Conservation (phyloP, 2,329 filamentous ascomycete species). For the Colletotrichum euphorbiae region DNA sequence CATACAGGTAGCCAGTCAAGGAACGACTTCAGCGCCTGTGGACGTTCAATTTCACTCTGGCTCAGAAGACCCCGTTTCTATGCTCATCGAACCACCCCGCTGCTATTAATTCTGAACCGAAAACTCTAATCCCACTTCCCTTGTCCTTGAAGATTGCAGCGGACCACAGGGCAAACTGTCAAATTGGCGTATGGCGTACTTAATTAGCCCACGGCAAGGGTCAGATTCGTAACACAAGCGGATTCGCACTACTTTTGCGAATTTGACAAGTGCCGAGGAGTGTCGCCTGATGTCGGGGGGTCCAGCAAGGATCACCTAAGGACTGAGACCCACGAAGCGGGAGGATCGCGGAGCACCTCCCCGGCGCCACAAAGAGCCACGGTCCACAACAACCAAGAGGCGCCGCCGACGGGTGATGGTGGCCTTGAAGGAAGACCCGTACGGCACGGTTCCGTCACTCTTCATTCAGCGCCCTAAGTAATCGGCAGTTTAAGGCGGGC, state of each 20-base stretch:
- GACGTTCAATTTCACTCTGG: constrained; percentile 24
- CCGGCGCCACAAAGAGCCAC: constrained; percentile 13
- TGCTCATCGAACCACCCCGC: constrained; percentile 4
- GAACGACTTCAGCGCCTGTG: background rate
- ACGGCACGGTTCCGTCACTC: too few species aligned
- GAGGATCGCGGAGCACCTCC: constrained; percentile 28
- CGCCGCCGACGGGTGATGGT: constrained; percentile 7
- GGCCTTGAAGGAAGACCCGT: too few species aligned
- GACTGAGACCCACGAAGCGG: constrained; percentile 6
- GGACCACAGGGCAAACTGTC: too few species aligned
- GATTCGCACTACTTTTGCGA: too few species aligned
- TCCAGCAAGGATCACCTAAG: constrained; percentile 1
- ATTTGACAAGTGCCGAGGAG: too few species aligned
- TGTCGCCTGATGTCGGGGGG: constrained; percentile 22
- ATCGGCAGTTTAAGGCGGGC: too few species aligned
- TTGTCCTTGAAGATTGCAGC: constrained; percentile 2
- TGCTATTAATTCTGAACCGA: constrained; percentile 8
- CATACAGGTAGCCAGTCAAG: background rate
- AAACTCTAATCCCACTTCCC: constrained; percentile 35
- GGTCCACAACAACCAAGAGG: background rate
- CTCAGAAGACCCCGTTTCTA: constrained; percentile 11
- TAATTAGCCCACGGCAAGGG: too few species aligned
- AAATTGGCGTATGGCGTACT: too few species aligned
- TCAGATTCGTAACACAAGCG: too few species aligned
- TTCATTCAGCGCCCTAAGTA: too few species aligned